Conservation (phyloP, 1,284 basidiomycete genomes). For the Tremellales sp. region DNA sequence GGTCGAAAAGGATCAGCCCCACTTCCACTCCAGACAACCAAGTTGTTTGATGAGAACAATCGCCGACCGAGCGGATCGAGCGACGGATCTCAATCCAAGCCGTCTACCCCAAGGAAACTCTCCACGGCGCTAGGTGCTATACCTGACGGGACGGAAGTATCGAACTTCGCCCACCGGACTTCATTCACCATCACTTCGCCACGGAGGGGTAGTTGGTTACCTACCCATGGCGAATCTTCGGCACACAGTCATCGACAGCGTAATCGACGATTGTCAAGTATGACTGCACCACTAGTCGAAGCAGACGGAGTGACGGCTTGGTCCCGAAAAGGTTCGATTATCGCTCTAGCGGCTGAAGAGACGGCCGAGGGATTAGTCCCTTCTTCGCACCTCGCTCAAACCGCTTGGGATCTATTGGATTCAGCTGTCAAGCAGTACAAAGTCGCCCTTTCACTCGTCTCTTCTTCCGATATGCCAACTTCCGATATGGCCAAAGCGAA, state of each 20-base stretch:
- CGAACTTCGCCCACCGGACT: conserved; percentile 12
- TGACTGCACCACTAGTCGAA: conserved; percentile 23
- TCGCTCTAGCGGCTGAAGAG: conserved; percentile 29
- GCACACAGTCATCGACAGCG: conserved; percentile 8
- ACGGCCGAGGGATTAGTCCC: conserved; percentile 18
- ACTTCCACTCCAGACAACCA: too few species aligned
- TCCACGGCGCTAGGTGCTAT: conserved; percentile 15
- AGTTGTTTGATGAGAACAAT: background rate
- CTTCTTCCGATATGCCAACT: conserved; percentile 24
- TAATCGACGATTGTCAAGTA: conserved; percentile 29
- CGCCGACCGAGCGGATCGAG: background rate
- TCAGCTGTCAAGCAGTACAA: conserved; percentile 43
- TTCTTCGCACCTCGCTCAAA: conserved; percentile 32
- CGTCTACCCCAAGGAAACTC: conserved; percentile 12
- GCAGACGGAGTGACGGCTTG: conserved; percentile 37
- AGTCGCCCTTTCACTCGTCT: conserved; percentile 37
- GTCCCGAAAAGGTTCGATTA: conserved; percentile 40
- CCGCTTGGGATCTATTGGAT: conserved; percentile 40
- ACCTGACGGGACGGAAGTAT: conserved; percentile 17
- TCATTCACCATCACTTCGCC: conserved; percentile 8
- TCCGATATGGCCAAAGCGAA: conserved; percentile 33
- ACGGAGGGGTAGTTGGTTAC: conserved; percentile 3
- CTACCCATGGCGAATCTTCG: conserved; percentile 21
- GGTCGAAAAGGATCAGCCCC: background rate
- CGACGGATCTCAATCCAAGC: background rate